These are phyloP conservation scores for Coffea eugenioides DNA, from an alignment of 257 asterid genomes.

Conservation along the genomic window DNA sequence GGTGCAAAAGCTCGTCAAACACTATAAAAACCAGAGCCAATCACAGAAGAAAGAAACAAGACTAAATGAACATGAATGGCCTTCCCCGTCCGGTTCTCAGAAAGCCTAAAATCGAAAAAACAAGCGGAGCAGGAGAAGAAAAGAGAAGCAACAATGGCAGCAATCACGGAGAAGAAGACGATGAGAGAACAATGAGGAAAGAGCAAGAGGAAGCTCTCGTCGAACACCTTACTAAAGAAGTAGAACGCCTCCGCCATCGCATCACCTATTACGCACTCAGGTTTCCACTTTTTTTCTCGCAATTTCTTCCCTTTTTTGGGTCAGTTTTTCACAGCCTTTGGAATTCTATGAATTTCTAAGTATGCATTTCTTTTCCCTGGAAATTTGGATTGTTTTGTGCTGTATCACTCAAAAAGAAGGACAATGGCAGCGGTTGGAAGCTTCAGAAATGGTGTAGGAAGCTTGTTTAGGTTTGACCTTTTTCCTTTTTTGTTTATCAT, in stretches of 20 bases:
- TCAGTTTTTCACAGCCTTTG: neutral
- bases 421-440: neutral
- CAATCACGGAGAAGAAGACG: conserved; percentile 12
- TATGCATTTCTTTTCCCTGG: neutral
- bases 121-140: neutral
- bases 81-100: no score
- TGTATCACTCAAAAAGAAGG: neutral
- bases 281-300: no score
- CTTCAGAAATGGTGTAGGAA: neutral
- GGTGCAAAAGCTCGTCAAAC: no score
- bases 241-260: conserved; percentile 67
- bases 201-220: conserved; percentile 76
- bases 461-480: neutral
- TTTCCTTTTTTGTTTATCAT: neutral
- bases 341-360: neutral
- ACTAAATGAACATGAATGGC: no score
- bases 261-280: conserved; percentile 67
- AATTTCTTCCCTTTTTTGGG: conserved; percentile 24
- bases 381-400: neutral
- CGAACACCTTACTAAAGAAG: conserved; percentile 85
- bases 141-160: neutral
- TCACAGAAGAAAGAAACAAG: no score
- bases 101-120: no score
- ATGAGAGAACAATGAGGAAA: conserved; percentile 26
- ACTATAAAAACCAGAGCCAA: no score